Percentiles rank a stretch among this genome's conserved stretches.
Evolutionary conservation across 306 rosid species (phyloP).

Genomic region (Fragaria vesca): DNA sequence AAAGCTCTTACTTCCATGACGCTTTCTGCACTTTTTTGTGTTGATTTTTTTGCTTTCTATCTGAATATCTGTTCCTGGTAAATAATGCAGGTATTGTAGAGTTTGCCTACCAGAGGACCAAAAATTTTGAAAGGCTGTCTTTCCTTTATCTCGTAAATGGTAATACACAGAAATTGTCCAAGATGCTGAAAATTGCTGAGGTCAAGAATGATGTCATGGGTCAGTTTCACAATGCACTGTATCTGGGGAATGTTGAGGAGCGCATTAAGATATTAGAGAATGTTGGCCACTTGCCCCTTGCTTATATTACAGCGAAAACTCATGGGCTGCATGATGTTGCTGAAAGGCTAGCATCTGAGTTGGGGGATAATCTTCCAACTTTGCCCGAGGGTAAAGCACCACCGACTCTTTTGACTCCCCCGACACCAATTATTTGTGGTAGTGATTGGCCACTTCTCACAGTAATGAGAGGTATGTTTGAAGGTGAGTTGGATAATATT

Average conservation of each 20-base stretch:
- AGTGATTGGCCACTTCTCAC: slow-evolving; percentile 98
- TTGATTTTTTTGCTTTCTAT: background rate
- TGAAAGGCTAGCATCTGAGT: slow-evolving; percentile 72
- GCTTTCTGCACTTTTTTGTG: background rate
- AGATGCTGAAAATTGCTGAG: slow-evolving; percentile 97
- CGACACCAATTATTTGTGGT: slow-evolving; percentile 65
- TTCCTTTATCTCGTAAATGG: slow-evolving; percentile 89
- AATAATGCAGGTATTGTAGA: slow-evolving; percentile 78
- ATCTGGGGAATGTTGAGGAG: slow-evolving; percentile 75
- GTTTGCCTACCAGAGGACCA: slow-evolving; percentile 94
- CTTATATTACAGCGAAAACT: slow-evolving; percentile 72
- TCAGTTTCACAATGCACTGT: slow-evolving; percentile 88
- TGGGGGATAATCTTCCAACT: slow-evolving; percentile 78
- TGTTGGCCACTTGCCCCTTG: slow-evolving; percentile 87
- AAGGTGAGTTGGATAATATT: slow-evolving; percentile 64
- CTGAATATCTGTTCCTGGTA: background rate
- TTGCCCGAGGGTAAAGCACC: slow-evolving; percentile 64
- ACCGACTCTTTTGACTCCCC: slow-evolving; percentile 73
- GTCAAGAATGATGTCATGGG: slow-evolving; percentile 97
- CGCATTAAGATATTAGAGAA: slow-evolving; percentile 86
- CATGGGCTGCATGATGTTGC: slow-evolving; percentile 82
- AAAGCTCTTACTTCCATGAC: background rate
- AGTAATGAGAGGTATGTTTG: slow-evolving; percentile 79
- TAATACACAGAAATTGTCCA: slow-evolving; percentile 73
- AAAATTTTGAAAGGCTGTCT: slow-evolving; percentile 87